Conservation (phyloP, 106 monocot species). For the Acorus calamus region DNA sequence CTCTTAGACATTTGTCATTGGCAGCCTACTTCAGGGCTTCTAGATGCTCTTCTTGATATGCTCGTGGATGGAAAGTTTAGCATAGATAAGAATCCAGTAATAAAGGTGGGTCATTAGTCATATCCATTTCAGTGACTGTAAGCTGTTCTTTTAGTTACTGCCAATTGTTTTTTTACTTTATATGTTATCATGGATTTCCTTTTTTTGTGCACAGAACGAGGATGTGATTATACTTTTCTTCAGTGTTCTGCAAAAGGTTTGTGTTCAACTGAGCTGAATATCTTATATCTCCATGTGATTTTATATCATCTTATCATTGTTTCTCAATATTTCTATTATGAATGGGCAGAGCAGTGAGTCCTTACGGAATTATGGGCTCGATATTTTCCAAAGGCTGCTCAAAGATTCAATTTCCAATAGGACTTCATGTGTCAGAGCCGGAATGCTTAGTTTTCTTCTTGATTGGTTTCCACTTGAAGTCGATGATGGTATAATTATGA, state of each 20-base stretch:
- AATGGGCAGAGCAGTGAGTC: conserved; percentile 75
- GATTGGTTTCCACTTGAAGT: conserved; percentile 83
- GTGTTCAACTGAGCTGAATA: neutral
- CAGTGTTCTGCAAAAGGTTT: conserved; percentile 74
- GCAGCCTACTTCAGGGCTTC: conserved; percentile 52
- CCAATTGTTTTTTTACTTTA: too few species aligned
- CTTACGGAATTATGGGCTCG: conserved; percentile 80
- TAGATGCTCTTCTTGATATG: conserved; percentile 93
- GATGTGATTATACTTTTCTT: conserved; percentile 82
- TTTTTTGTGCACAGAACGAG: conserved; percentile 65
- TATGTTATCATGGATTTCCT: neutral
- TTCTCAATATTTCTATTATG: conserved; percentile 13
- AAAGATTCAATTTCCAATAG: conserved; percentile 78
- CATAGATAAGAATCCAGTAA: conserved; percentile 30
- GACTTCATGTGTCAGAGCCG: conserved; percentile 67
- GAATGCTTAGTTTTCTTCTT: conserved; percentile 81
- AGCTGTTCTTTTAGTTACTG: neutral
- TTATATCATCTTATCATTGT: conserved; percentile 1
- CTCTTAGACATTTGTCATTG: conserved; percentile 83
- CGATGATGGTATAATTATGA: conserved; percentile 34
- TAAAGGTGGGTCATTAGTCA: conserved; percentile 42
- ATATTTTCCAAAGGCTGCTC: conserved; percentile 52
- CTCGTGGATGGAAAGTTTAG: conserved; percentile 91
- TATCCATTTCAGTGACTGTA: neutral
- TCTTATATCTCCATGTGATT: neutral